Percentiles rank a stretch among this genome's conserved stretches.
These are phyloP conservation scores for Helotiales sp. DNA, from an alignment of 2,329 filamentous ascomycete species.

Conservation along the genomic window DNA sequence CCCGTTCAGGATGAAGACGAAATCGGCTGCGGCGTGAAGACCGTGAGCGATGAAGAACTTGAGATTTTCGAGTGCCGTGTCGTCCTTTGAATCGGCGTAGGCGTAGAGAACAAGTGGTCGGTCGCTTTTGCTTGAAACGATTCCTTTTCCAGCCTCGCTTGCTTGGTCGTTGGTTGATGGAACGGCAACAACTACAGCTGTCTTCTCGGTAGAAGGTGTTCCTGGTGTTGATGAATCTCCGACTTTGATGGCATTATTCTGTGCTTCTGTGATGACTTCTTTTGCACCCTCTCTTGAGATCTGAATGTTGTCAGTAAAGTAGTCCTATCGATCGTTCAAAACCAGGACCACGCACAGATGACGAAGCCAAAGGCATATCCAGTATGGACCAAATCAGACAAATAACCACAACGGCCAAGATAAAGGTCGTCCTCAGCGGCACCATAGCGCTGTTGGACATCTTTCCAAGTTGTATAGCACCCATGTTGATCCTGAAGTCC, in stretches of 20 bases:
- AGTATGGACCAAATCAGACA: slow-evolving; percentile 19
- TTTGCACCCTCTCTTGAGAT: not conserved
- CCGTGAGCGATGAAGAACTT: slow-evolving; percentile 40
- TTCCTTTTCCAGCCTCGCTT: not conserved
- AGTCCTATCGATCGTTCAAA: not conserved
- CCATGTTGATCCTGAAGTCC: not conserved
- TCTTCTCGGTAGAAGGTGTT: not conserved
- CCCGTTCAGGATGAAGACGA: slow-evolving; percentile 41
- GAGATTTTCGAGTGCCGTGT: slow-evolving; percentile 35
- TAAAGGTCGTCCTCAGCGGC: slow-evolving; percentile 12
- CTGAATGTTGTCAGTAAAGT: not conserved
- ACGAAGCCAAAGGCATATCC: slow-evolving; percentile 13
- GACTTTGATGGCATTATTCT: not conserved
- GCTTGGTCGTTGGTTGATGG: not conserved
- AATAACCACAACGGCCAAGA: slow-evolving; percentile 13
- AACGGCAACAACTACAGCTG: not conserved
- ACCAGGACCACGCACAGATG: not conserved
- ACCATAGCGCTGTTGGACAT: not conserved
- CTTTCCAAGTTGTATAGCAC: slow-evolving; percentile 4
- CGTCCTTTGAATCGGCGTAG: slow-evolving; percentile 35
- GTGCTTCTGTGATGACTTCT: not conserved
- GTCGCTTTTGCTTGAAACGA: slow-evolving; percentile 10
- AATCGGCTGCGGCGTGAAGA: slow-evolving; percentile 39
- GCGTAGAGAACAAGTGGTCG: slow-evolving; percentile 40
- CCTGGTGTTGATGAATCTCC: not conserved